These are phyloP conservation scores for Chenopodium formosanum DNA, from an alignment of 148 eudicot species.

Conservation along the genomic window DNA sequence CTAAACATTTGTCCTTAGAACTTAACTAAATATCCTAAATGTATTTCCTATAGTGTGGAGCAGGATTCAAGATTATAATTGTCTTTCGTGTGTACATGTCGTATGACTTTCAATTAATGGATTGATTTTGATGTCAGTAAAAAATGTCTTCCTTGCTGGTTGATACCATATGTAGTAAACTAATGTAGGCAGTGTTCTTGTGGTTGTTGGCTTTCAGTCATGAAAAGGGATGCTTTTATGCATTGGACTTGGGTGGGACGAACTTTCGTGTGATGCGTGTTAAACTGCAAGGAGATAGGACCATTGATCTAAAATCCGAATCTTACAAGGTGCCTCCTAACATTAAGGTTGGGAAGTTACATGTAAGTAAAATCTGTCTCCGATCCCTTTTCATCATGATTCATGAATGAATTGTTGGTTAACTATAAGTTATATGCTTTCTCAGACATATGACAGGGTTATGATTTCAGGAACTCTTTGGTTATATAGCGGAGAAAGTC, in stretches of 20 bases:
- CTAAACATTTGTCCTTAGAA: too few species aligned
- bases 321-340: constrained; percentile 32
- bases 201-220: constrained; percentile 28
- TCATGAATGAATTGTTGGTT: not conserved
- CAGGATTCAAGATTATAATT: too few species aligned
- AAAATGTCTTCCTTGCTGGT: too few species aligned
- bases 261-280: constrained; percentile 45
- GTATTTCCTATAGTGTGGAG: too few species aligned
- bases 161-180: too few species aligned
- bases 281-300: constrained; percentile 24
- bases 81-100: too few species aligned
- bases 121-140: too few species aligned
- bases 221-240: constrained; percentile 44
- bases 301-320: constrained; percentile 16
- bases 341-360: constrained; percentile 33
- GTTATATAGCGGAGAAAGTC: constrained; percentile 44
- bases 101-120: too few species aligned
- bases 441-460: constrained; percentile 7
- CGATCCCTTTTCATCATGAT: not conserved
- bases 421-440: not conserved
- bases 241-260: constrained; percentile 51
- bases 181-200: not conserved
- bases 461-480: constrained; percentile 40
- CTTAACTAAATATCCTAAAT: too few species aligned
- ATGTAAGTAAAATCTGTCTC: constrained; percentile 27